Conservation (phyloP, 306 rosid genomes). For the Quercus engelmannii region DNA sequence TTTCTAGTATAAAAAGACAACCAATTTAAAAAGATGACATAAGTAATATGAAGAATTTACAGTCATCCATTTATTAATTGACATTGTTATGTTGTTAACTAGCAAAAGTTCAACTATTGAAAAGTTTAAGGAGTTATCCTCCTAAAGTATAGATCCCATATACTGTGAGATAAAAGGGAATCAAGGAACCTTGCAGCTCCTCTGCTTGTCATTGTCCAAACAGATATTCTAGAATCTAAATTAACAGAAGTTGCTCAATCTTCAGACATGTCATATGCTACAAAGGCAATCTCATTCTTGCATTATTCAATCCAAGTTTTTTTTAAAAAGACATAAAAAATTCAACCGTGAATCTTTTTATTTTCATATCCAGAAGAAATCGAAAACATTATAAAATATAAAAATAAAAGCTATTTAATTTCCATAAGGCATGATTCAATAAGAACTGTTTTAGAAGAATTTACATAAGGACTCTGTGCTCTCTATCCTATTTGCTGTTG, state of each 20-base stretch:
- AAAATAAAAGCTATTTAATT: conserved; percentile 13
- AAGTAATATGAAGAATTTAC: no score
- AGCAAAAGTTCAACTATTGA: no score
- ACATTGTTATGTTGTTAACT: no score
- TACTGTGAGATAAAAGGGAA: no score
- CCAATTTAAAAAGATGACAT: no score
- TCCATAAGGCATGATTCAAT: conserved; percentile 14
- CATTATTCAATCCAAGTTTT: neutral
- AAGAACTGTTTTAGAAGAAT: conserved; percentile 38
- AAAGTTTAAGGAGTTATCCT: no score
- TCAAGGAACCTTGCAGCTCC: no score
- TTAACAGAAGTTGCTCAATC: neutral
- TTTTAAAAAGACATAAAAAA: neutral
- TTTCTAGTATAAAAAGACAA: no score
- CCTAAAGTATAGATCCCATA: no score
- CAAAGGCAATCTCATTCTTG: neutral
- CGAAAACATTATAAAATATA: conserved; percentile 15
- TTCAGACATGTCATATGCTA: neutral
- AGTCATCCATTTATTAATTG: no score
- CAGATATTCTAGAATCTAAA: no score
- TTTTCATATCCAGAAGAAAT: conserved; percentile 21
- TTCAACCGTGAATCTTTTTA: neutral
- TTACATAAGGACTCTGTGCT: conserved; percentile 52
- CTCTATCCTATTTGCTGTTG: conserved; percentile 30
- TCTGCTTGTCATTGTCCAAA: no score